Conservation (phyloP, 2,329 filamentous ascomycete genomes). For the Emergomyces pasteurianus region DNA sequence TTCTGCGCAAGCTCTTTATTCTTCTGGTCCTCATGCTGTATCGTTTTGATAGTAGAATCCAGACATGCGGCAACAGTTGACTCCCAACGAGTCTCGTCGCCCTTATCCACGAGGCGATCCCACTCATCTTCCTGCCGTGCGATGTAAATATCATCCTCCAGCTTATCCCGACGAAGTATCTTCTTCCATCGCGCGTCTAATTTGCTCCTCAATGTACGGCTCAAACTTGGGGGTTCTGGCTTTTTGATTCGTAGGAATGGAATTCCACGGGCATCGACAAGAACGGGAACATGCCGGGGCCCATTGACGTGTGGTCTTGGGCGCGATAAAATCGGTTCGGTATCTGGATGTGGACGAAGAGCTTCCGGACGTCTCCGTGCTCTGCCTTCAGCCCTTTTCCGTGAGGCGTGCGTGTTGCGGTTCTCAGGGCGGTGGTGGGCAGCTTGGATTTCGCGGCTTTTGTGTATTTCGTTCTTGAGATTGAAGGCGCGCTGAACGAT, state of each 20-base stretch:
- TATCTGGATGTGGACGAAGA: constrained; percentile 21
- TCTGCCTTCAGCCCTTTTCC: constrained; percentile 15
- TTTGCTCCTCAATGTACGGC: constrained; percentile 25
- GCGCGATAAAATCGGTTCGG: constrained; percentile 24
- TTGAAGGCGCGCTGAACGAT: constrained; percentile 18
- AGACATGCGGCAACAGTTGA: constrained; percentile 12
- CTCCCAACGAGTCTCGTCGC: constrained; percentile 17
- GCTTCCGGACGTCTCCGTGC: constrained; percentile 18
- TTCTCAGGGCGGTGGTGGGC: constrained; percentile 7
- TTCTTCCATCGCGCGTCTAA: constrained; percentile 23
- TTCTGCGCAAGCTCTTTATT: constrained; percentile 19
- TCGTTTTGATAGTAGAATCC: constrained; percentile 14
- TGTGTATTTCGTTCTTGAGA: constrained; percentile 12
- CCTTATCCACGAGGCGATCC: constrained; percentile 23
- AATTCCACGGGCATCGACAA: constrained; percentile 31
- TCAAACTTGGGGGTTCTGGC: constrained; percentile 30
- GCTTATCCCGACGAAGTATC: constrained; percentile 21
- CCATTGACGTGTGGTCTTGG: constrained; percentile 23
- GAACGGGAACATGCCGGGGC: constrained; percentile 28
- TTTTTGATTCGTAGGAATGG: constrained; percentile 35
- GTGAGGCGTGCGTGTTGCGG: constrained; percentile 13
- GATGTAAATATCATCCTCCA: constrained; percentile 21
- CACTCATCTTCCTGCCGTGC: constrained; percentile 32
- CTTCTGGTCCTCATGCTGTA: constrained; percentile 18
- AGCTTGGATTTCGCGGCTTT: constrained; percentile 13